Evolutionary conservation across 495 filamentous ascomycete species (phyloP).

Genomic region (Lophium mytilinum): DNA sequence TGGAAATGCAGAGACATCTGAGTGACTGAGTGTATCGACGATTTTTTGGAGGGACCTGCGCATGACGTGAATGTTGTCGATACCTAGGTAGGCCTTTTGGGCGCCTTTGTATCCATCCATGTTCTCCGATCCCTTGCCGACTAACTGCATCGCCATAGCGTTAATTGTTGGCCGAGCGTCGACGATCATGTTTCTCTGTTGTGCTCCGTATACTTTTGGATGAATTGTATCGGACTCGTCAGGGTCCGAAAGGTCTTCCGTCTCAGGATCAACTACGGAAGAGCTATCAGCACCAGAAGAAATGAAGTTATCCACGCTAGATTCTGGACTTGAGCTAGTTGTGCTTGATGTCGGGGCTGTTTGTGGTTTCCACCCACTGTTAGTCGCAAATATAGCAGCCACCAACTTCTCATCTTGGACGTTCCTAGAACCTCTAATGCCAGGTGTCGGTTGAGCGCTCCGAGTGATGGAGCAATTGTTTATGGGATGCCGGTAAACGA

Average conservation of each 20-base stretch:
- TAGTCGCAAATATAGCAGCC: conserved; percentile 77
- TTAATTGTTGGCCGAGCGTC: conserved; percentile 95
- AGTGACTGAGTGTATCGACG: conserved; percentile 83
- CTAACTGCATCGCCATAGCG: conserved; percentile 89
- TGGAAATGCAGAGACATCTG: conserved; percentile 75
- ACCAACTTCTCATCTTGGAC: conserved; percentile 94
- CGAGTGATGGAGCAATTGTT: conserved; percentile 97
- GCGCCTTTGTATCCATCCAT: conserved; percentile 96
- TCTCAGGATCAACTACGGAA: conserved; percentile 48
- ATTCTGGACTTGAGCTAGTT: conserved; percentile 17
- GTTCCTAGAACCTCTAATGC: conserved; percentile 78
- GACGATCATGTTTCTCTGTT: conserved; percentile 91
- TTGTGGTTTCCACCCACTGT: conserved; percentile 36
- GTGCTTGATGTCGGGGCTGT: conserved; percentile 34
- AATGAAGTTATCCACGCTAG: conserved; percentile 15
- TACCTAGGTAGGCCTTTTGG: conserved; percentile 89
- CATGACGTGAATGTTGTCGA: conserved; percentile 99
- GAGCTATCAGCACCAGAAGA: conserved; percentile 25
- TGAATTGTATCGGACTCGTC: conserved; percentile 30
- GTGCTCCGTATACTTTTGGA: conserved; percentile 76
- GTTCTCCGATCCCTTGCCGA: conserved; percentile 90
- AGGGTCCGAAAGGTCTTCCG: conserved; percentile 63
- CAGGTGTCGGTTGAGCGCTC: conserved; percentile 87
- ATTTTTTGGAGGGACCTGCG: conserved; percentile 82
- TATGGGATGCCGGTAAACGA: conserved; percentile 89